Evolutionary conservation across 2,329 filamentous ascomycete species (phyloP), one percentile per base, ranked within the genome.

Genomic region (Hyphodiscus sp.): DNA sequence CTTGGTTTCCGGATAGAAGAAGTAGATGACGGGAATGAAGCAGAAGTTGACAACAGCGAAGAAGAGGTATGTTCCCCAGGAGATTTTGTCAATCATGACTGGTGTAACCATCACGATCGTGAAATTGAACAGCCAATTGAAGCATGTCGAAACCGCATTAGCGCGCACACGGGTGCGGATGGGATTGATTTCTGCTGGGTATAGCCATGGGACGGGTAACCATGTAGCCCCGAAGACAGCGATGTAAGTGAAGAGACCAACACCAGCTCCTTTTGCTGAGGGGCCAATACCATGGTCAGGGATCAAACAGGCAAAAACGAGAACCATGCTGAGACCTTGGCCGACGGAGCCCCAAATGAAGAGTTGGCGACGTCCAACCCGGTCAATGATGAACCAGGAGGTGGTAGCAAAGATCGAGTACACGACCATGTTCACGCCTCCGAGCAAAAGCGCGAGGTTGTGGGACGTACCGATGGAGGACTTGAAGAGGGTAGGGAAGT

Each of bases 261-360:
- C 71, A 69, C 73, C 51, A 72, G 70, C 53, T 70, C 67, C 68
- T 46, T 68, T 69, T 0, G 67, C 66, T 1, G 65, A 58, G 8
- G 64, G 46, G 4, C 58, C 59, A 26, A 54, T 54, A 15, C 59
- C 57, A 1, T 51, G 58, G 2, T 65, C 56, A 1, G 69, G 69
- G 19, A 71, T 71, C 11, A 71, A 48, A 30, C 68, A 69, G 10
- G 62, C 64, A 51, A 71, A 71, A 2, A 70, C 68, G 20, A 89
- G 75, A 1, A 82, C 78, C 86, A 89, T 89, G 49, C 80, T 82
- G 1, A 76, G 65, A 41, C 81, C 81, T 73, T 85, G 83, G 0
- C 82, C 82, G 33, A 79, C 70, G 0, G 82, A 81, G 50, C 86
- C 86, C 58, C 86, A 80, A 16, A 91, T 70, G 82, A 91, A 89